These are phyloP conservation scores for Fraxinus platypoda DNA, from an alignment of 305 asterid genomes.

Conservation along the genomic window DNA sequence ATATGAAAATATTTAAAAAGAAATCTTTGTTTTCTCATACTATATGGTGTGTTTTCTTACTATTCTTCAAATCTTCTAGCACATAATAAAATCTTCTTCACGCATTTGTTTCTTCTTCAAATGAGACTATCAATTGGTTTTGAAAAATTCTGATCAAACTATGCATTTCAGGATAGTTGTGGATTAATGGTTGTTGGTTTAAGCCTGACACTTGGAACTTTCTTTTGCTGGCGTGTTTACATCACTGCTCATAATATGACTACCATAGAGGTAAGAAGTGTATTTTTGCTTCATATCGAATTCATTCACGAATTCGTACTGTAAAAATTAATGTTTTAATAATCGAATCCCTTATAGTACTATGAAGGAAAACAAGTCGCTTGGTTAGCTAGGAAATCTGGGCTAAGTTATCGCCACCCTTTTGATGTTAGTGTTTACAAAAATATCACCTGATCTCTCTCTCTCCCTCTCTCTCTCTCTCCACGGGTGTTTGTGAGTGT, in stretches of 20 bases:
- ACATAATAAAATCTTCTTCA: not conserved
- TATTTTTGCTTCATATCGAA: not conserved
- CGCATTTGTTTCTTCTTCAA: not conserved
- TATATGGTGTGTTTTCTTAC: not conserved
- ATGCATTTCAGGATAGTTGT: constrained; percentile 44
- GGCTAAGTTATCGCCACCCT: constrained; percentile 66
- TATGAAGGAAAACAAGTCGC: constrained; percentile 73
- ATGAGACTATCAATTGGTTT: not conserved
- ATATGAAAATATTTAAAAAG: not conserved
- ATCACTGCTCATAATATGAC: constrained; percentile 74
- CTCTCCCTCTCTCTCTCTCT: constrained; percentile 19
- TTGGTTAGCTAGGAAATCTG: constrained; percentile 94
- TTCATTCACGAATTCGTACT: constrained; percentile 2
- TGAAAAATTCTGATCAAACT: constrained; percentile 19
- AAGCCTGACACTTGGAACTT: constrained; percentile 62
- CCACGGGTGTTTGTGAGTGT: no score
- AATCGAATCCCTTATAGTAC: constrained; percentile 40
- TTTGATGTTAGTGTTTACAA: constrained; percentile 69
- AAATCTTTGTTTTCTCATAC: not conserved
- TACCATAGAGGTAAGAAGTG: constrained; percentile 70
- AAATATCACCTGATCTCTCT: constrained; percentile 44
- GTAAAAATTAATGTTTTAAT: constrained; percentile 17
- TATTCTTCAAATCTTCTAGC: not conserved
- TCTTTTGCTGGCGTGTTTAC: constrained; percentile 80
- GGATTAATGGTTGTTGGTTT: constrained; percentile 47